phyloP scores from a whole-genome alignment of 768 basidiomycete species.

The Lentinula sp. region DNA sequence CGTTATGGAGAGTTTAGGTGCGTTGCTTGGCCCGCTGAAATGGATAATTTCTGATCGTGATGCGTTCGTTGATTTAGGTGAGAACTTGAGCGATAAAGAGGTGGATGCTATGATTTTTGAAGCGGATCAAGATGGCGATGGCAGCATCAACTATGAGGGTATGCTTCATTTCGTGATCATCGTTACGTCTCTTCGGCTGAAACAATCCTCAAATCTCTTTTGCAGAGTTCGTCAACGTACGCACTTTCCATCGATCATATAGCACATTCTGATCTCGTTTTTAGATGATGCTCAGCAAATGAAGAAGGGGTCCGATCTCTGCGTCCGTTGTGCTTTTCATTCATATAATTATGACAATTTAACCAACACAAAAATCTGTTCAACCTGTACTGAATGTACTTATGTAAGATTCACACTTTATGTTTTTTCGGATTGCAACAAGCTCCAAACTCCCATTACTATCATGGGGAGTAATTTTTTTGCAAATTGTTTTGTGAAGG shows the following conservation, averaged over 20 bases:
- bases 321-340: not conserved
- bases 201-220: not conserved
- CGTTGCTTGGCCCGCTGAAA: not conserved
- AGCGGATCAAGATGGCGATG: slow-evolving; percentile 80
- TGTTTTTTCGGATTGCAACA: not conserved
- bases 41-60: no score
- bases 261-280: not conserved
- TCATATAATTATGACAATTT: not conserved
- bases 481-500: no score
- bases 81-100: slow-evolving; percentile 25
- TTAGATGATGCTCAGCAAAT: slow-evolving; percentile 30
- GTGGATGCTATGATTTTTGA: slow-evolving; percentile 28
- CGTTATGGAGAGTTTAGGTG: slow-evolving; percentile 22
- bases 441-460: no score
- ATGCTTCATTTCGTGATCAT: slow-evolving; percentile 7
- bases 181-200: no score
- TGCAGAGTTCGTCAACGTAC: not conserved
- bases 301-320: not conserved
- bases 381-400: not conserved
- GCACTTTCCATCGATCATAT: not conserved
- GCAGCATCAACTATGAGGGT: slow-evolving; percentile 74
- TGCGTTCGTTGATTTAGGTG: slow-evolving; percentile 13
- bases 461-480: no score
- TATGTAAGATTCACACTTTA: not conserved
- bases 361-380: not conserved